Evolutionary conservation across 805 yeast species (phyloP), one percentile per base, ranked within the genome.

Genomic region (Yarrowia sp.): DNA sequence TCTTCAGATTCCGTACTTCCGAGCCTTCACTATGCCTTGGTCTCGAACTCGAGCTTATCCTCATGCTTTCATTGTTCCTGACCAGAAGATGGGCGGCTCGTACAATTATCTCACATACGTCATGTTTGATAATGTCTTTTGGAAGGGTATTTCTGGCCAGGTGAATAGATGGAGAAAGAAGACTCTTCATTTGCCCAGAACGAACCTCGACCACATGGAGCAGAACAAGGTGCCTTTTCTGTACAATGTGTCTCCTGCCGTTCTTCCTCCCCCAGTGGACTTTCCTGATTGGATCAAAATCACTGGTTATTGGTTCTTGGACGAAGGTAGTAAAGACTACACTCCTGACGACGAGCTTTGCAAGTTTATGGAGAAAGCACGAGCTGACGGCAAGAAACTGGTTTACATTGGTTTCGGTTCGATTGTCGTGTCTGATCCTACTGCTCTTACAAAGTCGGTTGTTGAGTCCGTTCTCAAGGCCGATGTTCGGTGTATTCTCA

Each of bases 21-120:
- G 98, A 71, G 98, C 98, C 0, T 93, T 93, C 73, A 93, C 98
- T 0, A 93, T 93, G 98, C 98, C 98, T 0, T 93, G 98, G 98
- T 90, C 98, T 0, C 78, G 96, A 67, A 92, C 98, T 0, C 81
- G 96, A 69, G 96, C 97, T 0, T 93, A 93, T 73, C 98, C 98
- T 0, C 98, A 93, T 79, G 98, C 98, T 0, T 92, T 93, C 68
- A 85, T 92, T 73, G 96, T 90, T 8, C 97, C 98, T 0, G 97
- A 92, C 67, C 96, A 90, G 75, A 90, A 88, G 72, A 83, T 88
- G 74, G 97, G 97, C 10, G 97, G 98, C 2, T 88, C 92, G 9
- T 93, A 93, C 76, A 93, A 93, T 73, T 90, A 90, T 72, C 79
- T 93, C 77, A 92, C 98, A 0, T 96, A 93, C 76, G 93, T 92